Evolutionary conservation across 2,329 filamentous ascomycete species (phyloP), one percentile per base, ranked within the genome.

Genomic region (Podosphaera xanthii): DNA sequence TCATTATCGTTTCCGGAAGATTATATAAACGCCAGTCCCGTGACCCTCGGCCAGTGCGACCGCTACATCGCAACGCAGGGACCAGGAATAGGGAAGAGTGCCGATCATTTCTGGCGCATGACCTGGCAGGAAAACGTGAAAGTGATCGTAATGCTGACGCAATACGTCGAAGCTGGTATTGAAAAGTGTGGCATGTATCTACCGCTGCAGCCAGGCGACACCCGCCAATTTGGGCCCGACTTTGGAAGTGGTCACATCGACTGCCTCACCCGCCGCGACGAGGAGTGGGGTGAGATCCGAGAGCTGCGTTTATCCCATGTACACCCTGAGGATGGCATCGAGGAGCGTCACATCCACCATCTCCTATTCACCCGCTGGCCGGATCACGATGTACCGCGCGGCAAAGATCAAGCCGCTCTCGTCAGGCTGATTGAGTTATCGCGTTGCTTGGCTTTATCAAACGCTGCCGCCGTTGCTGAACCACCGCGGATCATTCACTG

Each of bases 21-120:
- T 12, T 91, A 89, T 69, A 85, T 90, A 71, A 91, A 91, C 68
- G 86, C 86, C 42, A 89, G 84, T 22, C 79, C 83, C 60, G 68
- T 78, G 66, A 76, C 50, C 64, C 75, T 63, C 66, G 71, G 64
- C 68, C 69, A 42, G 69, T 34, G 58, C 4, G 61, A 63, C 42
- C 57, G 58, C 12, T 63, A 59, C 4, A 63, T 63, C 8, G 61
- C 61, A 14, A 63, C 61, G 8, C 62, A 63, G 34, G 60, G 60
- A 14, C 60, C 60, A 3, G 48, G 31, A 6, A 31, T 30, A 8
- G 35, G 38, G 12, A 12, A 35, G 9, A 50, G 38, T 30, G 34
- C 34, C 12, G 34, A 56, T n/a, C 38, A 35, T 31, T 59, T 61
- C 36, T 61, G 60, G 60, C 60, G 57, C 10, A 61, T 61, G 60